Base-by-base conservation (phyloP, 345 rosid species). In the Salix viminalis region DNA sequence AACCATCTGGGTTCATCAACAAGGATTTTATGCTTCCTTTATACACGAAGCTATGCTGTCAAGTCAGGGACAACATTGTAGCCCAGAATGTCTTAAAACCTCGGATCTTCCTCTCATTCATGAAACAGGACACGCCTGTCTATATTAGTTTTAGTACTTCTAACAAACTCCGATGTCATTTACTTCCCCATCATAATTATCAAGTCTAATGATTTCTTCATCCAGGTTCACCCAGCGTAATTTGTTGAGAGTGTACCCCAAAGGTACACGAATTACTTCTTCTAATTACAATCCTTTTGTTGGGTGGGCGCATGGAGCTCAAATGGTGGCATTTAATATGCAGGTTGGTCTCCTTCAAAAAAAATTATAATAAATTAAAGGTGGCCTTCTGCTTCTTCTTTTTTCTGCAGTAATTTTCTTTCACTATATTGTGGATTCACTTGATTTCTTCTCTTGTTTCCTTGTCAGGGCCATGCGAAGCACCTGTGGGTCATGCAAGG, bases 261-360 rank as follows among this genome's bases (percentile, higher is more conserved):
- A 67, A 28, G 79, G 83, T 18, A 10, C 37, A 26, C 83, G 83
- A n/a, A 39, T 80, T 39, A 61, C 41, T 71, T 80, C 83, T 2
- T 80, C 83, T 13, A 75, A 80, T 44, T 75, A 80, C 18, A 50
- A 80, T 52, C 83, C 83, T 21, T 75, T 80, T 65, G 42, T 75
- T 56, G 79, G 76, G 36, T 75, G 83, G 83, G 60, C 18, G 48
- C 80, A 76, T 68, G 83, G 83, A 68, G 80, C 83, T 67, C 83
- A 81, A 13, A 81, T 81, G 83, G 83, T 81, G 21, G 83, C 83
- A 73, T 81, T 81, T 52, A 81, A 81, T 62, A 81, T 81, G 80
- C 83, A 81, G 83, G 83, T 81, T 21, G n/a, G 61, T 56, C 24
- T 60, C 46, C 73, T 69, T 56, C 26, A 26, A 32, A 32, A 3